Conservation (phyloP, 179 eudicot genomes). For the Gypsophila paniculata region DNA sequence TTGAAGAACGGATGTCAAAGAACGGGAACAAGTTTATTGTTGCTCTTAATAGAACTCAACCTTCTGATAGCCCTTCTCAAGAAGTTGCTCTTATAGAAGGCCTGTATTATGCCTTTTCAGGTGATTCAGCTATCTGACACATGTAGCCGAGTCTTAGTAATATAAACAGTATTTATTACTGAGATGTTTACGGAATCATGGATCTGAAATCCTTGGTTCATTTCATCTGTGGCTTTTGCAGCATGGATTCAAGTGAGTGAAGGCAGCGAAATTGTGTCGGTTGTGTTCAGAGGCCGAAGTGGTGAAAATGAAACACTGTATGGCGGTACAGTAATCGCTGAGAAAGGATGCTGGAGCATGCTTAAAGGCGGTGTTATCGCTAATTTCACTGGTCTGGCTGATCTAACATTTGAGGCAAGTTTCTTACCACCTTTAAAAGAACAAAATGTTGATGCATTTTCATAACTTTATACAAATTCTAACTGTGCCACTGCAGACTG, state of each 20-base stretch:
- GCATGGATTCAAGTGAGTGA: slow-evolving; percentile 54
- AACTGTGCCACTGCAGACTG: slow-evolving; percentile 27
- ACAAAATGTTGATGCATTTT: no score
- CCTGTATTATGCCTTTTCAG: slow-evolving; percentile 45
- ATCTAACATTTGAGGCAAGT: slow-evolving; percentile 35
- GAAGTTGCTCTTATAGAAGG: slow-evolving; percentile 32
- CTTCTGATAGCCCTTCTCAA: slow-evolving; percentile 42
- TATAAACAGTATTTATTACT: not conserved
- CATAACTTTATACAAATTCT: not conserved
- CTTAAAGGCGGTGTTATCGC: slow-evolving; percentile 55
- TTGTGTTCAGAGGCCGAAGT: slow-evolving; percentile 24
- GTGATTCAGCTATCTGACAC: slow-evolving; percentile 19
- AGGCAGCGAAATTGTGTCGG: slow-evolving; percentile 39
- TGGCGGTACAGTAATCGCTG: slow-evolving; percentile 49
- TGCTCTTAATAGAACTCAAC: slow-evolving; percentile 36
- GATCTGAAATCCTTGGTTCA: not conserved
- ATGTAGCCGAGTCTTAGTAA: no score
- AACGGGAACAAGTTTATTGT: slow-evolving; percentile 38
- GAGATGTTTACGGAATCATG: no score
- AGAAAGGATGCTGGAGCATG: slow-evolving; percentile 62
- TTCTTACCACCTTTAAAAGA: slow-evolving; percentile 2
- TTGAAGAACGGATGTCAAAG: slow-evolving; percentile 29
- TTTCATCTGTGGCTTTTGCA: slow-evolving; percentile 20
- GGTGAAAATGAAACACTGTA: slow-evolving; percentile 18
- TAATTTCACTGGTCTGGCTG: slow-evolving; percentile 28